phyloP scores from a whole-genome alignment of 129 eudicot genomes.

The Heracleum sosnowskyi region DNA sequence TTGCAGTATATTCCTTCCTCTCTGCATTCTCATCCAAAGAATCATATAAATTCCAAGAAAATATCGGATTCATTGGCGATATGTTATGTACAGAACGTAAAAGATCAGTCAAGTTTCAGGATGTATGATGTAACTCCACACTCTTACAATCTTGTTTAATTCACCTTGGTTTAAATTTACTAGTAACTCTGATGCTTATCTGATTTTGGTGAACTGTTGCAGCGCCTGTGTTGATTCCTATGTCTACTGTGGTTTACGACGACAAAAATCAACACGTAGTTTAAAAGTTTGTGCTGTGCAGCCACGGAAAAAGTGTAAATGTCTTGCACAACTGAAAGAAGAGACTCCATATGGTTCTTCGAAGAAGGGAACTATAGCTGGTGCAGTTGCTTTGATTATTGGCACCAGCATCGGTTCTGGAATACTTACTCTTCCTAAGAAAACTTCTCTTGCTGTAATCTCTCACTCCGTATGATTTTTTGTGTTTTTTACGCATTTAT shows the following conservation, averaged over 20 bases:
- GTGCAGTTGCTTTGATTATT: slow-evolving; percentile 75
- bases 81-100: background rate
- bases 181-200: background rate
- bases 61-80: background rate
- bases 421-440: slow-evolving; percentile 79
- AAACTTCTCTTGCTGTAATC: slow-evolving; percentile 73
- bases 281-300: slow-evolving; percentile 23
- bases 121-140: slow-evolving; percentile 10
- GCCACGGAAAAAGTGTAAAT: slow-evolving; percentile 23
- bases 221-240: background rate
- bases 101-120: background rate
- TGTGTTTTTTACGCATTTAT: background rate
- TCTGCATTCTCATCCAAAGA: background rate
- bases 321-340: slow-evolving; percentile 16
- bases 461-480: background rate
- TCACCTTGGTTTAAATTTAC: too few relatives aligned
- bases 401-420: slow-evolving; percentile 92
- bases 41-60: background rate
- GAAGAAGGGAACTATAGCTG: slow-evolving; percentile 58
- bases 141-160: background rate
- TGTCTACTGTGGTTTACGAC: slow-evolving; percentile 16
- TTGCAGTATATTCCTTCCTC: slow-evolving; percentile 3
- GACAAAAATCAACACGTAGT: slow-evolving; percentile 6
- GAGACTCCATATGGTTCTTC: slow-evolving; percentile 14
- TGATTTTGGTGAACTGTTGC: background rate